Evolutionary conservation across 192 early-diverging fungal genomes (phyloP).

Genomic region (Backusella liffmaniae): DNA sequence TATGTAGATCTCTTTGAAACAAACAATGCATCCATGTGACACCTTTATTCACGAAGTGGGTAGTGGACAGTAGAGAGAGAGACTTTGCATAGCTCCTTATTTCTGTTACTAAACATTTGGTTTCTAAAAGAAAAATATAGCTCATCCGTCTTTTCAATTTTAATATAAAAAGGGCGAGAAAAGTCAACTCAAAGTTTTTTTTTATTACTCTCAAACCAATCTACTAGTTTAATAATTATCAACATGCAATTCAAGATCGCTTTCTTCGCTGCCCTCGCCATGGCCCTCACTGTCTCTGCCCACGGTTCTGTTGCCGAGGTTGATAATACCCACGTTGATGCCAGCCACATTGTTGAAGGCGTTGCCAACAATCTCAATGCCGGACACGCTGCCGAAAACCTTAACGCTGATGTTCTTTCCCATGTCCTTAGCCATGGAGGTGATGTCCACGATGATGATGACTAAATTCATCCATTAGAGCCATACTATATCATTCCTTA

Average conservation of each 20-base stretch:
- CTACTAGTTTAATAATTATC: not conserved
- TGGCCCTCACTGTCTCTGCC: not conserved
- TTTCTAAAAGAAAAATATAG: not conserved
- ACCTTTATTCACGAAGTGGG: not conserved
- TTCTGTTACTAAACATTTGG: not conserved
- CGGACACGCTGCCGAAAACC: not conserved
- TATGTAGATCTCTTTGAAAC: not conserved
- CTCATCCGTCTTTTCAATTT: not conserved
- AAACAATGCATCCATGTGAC: not conserved
- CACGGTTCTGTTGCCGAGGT: not conserved
- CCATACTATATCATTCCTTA: not conserved
- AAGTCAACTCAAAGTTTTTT: not conserved
- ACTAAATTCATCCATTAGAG: not conserved
- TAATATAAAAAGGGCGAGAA: not conserved
- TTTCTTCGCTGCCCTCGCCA: not conserved
- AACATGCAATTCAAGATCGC: constrained; percentile 2
- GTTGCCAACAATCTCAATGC: not conserved
- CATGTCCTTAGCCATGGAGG: not conserved
- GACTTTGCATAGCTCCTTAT: not conserved
- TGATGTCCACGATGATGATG: not conserved
- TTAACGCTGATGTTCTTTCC: not conserved
- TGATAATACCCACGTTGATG: not conserved
- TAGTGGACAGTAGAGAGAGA: not conserved
- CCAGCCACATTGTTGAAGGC: not conserved
- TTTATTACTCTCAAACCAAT: not conserved